phyloP scores from a whole-genome alignment of 1,284 basidiomycete genomes.

The Vanrija pseudolonga region DNA sequence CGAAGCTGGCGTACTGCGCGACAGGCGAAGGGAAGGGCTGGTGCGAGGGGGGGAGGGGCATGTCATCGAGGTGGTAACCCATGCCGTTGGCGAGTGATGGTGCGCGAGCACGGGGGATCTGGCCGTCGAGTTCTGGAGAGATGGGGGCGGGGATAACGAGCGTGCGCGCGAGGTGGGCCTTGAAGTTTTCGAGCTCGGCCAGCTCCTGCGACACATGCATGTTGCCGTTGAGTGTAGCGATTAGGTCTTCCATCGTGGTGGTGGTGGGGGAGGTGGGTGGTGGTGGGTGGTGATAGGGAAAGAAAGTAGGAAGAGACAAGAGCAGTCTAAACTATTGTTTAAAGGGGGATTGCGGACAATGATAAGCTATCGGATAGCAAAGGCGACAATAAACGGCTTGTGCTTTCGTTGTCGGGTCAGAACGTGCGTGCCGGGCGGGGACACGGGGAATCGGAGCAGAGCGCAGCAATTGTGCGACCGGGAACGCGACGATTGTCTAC shows the following conservation, averaged over 20 bases:
- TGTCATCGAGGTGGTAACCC: neutral
- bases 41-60: neutral
- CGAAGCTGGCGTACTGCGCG: neutral
- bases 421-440: too few relatives aligned
- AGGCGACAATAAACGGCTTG: too few relatives aligned
- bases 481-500: too few relatives aligned
- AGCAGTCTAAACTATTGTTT: too few relatives aligned
- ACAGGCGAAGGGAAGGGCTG: constrained; percentile 10
- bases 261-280: neutral
- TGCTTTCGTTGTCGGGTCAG: too few relatives aligned
- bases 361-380: too few relatives aligned
- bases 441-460: too few relatives aligned
- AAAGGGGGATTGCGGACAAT: too few relatives aligned
- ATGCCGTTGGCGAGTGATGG: neutral
- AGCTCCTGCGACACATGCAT: constrained; percentile 43
- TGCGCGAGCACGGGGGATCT: constrained; percentile 3
- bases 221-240: constrained; percentile 39
- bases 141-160: constrained; percentile 13
- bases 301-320: neutral
- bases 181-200: constrained; percentile 40
- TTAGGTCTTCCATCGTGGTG: constrained; percentile 43
- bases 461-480: too few relatives aligned
- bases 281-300: neutral
- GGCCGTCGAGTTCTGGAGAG: constrained; percentile 1
- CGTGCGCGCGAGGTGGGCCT: constrained; percentile 20